phyloP scores from a whole-genome alignment of 2,329 filamentous ascomycete species.

The Trichoderma brevicompactum region DNA sequence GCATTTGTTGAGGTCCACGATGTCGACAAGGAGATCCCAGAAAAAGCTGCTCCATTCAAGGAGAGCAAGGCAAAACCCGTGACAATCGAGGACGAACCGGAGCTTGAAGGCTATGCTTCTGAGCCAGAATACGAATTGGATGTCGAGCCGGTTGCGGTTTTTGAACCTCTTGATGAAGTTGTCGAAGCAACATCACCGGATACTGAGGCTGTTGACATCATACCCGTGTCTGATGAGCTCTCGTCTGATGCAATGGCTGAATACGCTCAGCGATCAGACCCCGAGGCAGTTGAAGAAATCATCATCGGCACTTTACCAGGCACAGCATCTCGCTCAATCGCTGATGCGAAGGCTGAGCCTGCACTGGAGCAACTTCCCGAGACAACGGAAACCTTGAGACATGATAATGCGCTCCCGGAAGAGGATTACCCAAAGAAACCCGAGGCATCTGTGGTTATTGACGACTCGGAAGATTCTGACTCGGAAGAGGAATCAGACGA shows the following conservation, averaged over 20 bases:
- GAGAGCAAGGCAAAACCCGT: conserved; percentile 32
- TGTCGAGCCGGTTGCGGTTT: not conserved
- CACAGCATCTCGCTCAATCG: not conserved
- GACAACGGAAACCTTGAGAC: not conserved
- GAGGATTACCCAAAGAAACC: conserved; percentile 8
- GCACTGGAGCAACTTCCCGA: not conserved
- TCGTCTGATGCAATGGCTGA: conserved; percentile 1
- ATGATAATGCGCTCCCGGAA: not conserved
- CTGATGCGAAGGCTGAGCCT: not conserved
- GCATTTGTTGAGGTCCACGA: not conserved
- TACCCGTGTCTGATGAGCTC: conserved; percentile 2
- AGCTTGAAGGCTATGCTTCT: not conserved
- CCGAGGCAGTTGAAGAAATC: conserved; percentile 11
- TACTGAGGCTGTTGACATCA: conserved; percentile 5
- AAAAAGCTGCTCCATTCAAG: conserved; percentile 25
- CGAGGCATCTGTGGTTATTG: not conserved
- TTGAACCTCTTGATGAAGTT: conserved; percentile 20
- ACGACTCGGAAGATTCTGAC: conserved; percentile 19
- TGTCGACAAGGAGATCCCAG: not conserved
- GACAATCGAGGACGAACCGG: conserved; percentile 8
- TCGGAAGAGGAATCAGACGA: conserved; percentile 16
- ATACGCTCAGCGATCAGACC: not conserved
- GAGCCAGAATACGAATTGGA: conserved; percentile 2
- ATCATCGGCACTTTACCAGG: conserved; percentile 1
- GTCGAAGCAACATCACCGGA: not conserved